Conservation (phyloP, 768 basidiomycete species). For the Pleurotus tuber-regium region DNA sequence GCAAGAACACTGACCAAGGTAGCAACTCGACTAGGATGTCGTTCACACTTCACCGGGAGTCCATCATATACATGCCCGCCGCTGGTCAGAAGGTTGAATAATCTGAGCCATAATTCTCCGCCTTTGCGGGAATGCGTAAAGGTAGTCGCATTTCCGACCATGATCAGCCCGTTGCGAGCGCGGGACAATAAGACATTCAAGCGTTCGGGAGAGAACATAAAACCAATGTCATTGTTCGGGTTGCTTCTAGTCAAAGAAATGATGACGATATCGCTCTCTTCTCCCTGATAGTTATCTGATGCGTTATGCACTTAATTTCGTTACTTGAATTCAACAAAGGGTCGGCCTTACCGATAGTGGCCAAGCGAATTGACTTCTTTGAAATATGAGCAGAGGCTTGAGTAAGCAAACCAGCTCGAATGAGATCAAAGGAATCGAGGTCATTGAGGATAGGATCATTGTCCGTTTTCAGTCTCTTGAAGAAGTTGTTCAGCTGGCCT, state of each 20-base stretch:
- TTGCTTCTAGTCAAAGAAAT: conserved; percentile 64
- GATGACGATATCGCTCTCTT: conserved; percentile 70
- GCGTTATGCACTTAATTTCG: neutral
- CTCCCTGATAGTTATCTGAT: conserved; percentile 75
- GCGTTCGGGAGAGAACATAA: conserved; percentile 69
- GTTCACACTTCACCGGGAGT: conserved; percentile 56
- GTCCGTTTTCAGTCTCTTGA: conserved; percentile 39
- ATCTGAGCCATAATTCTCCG: conserved; percentile 45
- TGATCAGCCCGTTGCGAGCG: conserved; percentile 60
- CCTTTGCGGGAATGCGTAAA: conserved; percentile 53
- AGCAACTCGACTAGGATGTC: conserved; percentile 42
- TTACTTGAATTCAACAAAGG: neutral
- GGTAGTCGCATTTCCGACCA: conserved; percentile 63
- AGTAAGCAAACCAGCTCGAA: conserved; percentile 52
- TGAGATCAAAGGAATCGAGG: conserved; percentile 56
- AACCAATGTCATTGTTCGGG: conserved; percentile 53
- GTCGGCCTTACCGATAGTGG: conserved; percentile 61
- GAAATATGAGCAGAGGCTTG: conserved; percentile 32
- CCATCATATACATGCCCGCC: conserved; percentile 54
- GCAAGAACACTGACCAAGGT: conserved; percentile 30
- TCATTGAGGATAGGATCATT: conserved; percentile 64
- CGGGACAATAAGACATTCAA: conserved; percentile 71
- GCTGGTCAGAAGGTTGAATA: conserved; percentile 42
- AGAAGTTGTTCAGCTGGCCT: conserved; percentile 58
- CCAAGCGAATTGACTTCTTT: conserved; percentile 51